phyloP scores from a whole-genome alignment of 2,329 filamentous ascomycete species.

The Verticillium dahliae region DNA sequence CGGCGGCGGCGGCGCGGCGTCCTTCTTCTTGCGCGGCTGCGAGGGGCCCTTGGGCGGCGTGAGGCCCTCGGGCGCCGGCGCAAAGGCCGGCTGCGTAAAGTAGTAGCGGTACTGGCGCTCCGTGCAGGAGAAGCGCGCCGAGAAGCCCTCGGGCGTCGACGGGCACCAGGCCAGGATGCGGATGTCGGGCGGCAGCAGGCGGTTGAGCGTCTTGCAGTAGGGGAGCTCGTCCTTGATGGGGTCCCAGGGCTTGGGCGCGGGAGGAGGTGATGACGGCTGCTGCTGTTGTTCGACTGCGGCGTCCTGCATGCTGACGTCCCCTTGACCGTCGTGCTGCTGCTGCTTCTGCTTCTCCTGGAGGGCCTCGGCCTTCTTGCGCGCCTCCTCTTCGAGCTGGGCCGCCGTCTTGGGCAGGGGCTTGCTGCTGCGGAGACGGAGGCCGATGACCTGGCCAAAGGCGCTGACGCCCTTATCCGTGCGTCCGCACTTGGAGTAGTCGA shows the following conservation, averaged over 20 bases:
- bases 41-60: constrained; percentile 20
- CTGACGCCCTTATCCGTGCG: constrained; percentile 90
- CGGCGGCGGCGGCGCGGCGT: constrained; percentile 23
- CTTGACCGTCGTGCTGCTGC: constrained; percentile 7
- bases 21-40: background rate
- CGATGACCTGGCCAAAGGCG: constrained; percentile 93
- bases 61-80: constrained; percentile 53
- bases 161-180: constrained; percentile 91
- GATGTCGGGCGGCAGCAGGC: constrained; percentile 83
- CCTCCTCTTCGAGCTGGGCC: constrained; percentile 72
- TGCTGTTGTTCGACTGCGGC: background rate
- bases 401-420: constrained; percentile 54
- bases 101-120: constrained; percentile 94
- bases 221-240: constrained; percentile 73
- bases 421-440: constrained; percentile 74
- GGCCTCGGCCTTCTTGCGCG: constrained; percentile 52
- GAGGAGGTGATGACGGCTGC: background rate
- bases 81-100: constrained; percentile 89
- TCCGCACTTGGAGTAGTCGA: constrained; percentile 92
- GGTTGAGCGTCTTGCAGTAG: constrained; percentile 79
- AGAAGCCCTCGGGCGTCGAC: constrained; percentile 70
- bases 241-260: constrained; percentile 41
- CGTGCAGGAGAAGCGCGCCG: constrained; percentile 85
- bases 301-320: constrained; percentile 1
- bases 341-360: constrained; percentile 15